Evolutionary conservation across 768 basidiomycete species (phyloP).

Genomic region (Suillus sp.): DNA sequence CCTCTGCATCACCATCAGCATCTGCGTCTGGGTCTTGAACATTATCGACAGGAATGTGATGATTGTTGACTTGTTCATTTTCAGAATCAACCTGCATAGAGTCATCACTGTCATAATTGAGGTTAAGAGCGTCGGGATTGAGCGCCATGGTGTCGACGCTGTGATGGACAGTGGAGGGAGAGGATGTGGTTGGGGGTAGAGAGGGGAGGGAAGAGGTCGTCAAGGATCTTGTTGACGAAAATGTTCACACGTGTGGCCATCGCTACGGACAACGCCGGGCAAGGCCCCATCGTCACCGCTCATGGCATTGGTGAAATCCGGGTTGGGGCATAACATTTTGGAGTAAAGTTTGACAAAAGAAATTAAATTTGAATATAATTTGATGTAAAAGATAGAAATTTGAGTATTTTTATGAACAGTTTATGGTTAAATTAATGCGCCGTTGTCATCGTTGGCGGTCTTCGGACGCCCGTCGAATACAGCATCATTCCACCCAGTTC

Average conservation of each 20-base stretch:
- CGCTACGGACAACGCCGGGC: slow-evolving; percentile 45
- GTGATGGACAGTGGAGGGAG: slow-evolving; percentile 24
- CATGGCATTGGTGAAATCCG: slow-evolving; percentile 40
- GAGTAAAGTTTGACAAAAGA: slow-evolving; percentile 8
- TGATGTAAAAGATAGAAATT: not conserved
- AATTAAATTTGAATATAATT: slow-evolving; percentile 11
- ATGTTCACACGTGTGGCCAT: slow-evolving; percentile 45
- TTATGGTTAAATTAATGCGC: slow-evolving; percentile 9
- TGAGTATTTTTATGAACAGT: not conserved
- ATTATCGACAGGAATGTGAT: slow-evolving; percentile 32
- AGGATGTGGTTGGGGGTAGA: slow-evolving; percentile 38
- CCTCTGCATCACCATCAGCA: slow-evolving; percentile 45
- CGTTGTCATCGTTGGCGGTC: slow-evolving; percentile 12
- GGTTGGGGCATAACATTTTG: slow-evolving; percentile 32
- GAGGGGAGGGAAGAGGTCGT: slow-evolving; percentile 40
- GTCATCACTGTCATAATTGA: slow-evolving; percentile 54
- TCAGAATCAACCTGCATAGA: slow-evolving; percentile 77
- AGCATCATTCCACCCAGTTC: slow-evolving; percentile 7
- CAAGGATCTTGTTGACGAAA: slow-evolving; percentile 44
- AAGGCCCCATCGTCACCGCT: slow-evolving; percentile 46
- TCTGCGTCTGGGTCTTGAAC: slow-evolving; percentile 45
- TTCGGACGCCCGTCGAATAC: slow-evolving; percentile 10
- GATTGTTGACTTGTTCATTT: slow-evolving; percentile 34
- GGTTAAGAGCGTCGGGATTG: slow-evolving; percentile 47
- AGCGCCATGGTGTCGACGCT: slow-evolving; percentile 34